Conservation (phyloP, 75 land plant genomes). For the Isoetes taiwanensis region DNA sequence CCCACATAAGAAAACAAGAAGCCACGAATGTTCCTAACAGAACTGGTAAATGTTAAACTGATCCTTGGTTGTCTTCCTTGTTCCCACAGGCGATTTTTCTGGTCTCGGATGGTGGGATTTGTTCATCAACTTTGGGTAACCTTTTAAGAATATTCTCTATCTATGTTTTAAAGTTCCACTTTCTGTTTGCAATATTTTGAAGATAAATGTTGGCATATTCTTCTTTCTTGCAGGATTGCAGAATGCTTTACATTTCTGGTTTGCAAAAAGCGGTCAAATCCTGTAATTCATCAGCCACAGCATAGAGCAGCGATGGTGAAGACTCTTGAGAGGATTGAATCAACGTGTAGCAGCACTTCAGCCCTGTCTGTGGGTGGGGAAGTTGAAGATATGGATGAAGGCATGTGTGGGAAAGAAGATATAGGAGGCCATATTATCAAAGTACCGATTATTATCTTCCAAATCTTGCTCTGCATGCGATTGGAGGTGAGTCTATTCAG, state of each 20-base stretch:
- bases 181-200: background rate
- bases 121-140: constrained; percentile 89
- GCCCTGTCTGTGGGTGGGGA: constrained; percentile 16
- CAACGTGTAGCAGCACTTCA: constrained; percentile 9
- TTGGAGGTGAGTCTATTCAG: constrained; percentile 48
- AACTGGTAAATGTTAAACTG: background rate
- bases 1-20: background rate
- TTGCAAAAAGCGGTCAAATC: constrained; percentile 94
- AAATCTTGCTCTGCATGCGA: constrained; percentile 71
- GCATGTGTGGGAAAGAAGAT: constrained; percentile 64
- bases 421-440: constrained; percentile 91
- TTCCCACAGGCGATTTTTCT: constrained; percentile 64
- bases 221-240: constrained; percentile 48
- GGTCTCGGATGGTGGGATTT: constrained; percentile 96
- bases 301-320: no score
- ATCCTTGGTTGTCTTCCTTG: background rate
- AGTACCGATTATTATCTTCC: constrained; percentile 58
- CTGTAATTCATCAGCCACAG: constrained; percentile 73
- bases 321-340: background rate
- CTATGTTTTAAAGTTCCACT: background rate
- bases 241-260: constrained; percentile 91
- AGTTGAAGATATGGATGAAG: constrained; percentile 43
- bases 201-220: background rate
- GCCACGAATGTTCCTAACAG: background rate
- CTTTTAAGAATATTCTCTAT: background rate